Evolutionary conservation across 1,139 yeast species (phyloP).

Genomic region (Hanseniaspora sp.): DNA sequence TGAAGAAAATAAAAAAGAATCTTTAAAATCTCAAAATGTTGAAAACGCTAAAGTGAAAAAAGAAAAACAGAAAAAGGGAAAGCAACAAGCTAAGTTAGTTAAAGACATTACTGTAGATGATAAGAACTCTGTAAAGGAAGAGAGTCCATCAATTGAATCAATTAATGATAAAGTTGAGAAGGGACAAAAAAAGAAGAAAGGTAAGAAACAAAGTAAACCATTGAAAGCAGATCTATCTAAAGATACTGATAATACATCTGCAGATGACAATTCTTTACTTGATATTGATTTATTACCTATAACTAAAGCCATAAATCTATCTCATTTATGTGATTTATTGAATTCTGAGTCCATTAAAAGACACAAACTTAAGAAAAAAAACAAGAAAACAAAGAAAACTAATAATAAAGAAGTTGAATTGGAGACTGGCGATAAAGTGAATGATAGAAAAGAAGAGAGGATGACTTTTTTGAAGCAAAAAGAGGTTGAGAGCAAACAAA

Average conservation of each 20-base stretch:
- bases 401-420: neutral
- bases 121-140: neutral
- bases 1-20: neutral
- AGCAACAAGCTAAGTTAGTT: neutral
- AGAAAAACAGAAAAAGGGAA: neutral
- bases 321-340: constrained; percentile 10
- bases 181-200: constrained; percentile 3
- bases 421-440: neutral
- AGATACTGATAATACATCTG: neutral
- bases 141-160: neutral
- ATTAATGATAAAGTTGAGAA: neutral
- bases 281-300: constrained; percentile 13
- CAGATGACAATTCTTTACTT: neutral
- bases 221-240: neutral
- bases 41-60: neutral
- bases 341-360: constrained; percentile 4
- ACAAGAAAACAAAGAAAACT: constrained; percentile 2
- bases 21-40: neutral
- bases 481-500: constrained; percentile 1
- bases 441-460: neutral
- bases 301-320: constrained; percentile 12
- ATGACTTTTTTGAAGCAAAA: neutral
- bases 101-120: neutral
- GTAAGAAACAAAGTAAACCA: neutral
- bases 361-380: constrained; percentile 9